Evolutionary conservation across 441 rosid genomes (phyloP).

Genomic region (Jatropha multifida): DNA sequence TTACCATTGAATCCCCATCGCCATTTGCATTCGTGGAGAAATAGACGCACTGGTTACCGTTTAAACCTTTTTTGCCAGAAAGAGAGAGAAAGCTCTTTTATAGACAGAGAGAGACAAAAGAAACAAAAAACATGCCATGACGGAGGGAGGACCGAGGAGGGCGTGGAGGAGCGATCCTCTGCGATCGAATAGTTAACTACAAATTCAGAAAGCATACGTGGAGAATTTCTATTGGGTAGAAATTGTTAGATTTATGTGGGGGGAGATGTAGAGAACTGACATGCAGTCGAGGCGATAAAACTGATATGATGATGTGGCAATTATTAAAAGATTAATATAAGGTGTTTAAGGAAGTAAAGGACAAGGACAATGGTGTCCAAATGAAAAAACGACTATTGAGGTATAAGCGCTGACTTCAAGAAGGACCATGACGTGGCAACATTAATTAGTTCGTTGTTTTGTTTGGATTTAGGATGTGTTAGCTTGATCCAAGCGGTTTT

Average conservation of each 20-base stretch:
- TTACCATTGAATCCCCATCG: background rate
- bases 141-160: background rate
- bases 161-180: background rate
- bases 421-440: no score
- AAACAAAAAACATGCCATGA: background rate
- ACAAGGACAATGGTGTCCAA: no score
- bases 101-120: background rate
- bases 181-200: background rate
- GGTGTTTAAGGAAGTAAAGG: no score
- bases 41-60: background rate
- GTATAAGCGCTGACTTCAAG: no score
- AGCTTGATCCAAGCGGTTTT: no score
- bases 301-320: background rate
- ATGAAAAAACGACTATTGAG: no score
- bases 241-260: background rate
- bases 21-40: constrained; percentile 1
- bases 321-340: no score
- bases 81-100: background rate
- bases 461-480: no score
- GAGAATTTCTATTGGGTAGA: background rate
- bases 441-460: no score
- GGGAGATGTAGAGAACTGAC: background rate
- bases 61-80: no score
- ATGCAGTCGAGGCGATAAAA: background rate
- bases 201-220: background rate